A percentile compares a stretch with the other conserved stretches of the same genome.
phyloP scores from a whole-genome alignment of 2,329 filamentous ascomycete genomes.

The Curvularia sp. region DNA sequence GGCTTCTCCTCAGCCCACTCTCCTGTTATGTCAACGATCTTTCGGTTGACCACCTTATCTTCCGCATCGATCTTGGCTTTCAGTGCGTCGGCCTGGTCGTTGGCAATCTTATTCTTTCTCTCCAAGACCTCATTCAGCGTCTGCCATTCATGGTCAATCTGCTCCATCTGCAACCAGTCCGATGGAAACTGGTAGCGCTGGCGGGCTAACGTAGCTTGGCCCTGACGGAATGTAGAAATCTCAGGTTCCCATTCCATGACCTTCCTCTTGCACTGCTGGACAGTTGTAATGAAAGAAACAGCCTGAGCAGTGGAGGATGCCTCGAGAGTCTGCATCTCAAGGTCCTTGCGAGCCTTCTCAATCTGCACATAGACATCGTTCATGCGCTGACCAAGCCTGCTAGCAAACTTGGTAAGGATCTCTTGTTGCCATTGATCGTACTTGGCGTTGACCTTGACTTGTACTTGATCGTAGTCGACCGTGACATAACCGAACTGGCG shows the following conservation, averaged over 20 bases:
- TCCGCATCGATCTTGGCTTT: conserved; percentile 94
- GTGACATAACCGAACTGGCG: conserved; percentile 91
- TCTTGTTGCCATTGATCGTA: conserved; percentile 99
- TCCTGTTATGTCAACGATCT: conserved; percentile 80
- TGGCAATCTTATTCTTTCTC: conserved; percentile 92
- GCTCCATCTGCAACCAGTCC: conserved; percentile 95
- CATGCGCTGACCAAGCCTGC: conserved; percentile 86
- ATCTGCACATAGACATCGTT: conserved; percentile 91
- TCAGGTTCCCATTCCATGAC: conserved; percentile 94
- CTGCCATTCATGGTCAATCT: conserved; percentile 95
- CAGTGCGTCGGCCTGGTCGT: conserved; percentile 93
- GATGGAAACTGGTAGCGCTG: conserved; percentile 92
- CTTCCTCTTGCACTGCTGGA: conserved; percentile 94
- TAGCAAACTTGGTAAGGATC: conserved; percentile 90
- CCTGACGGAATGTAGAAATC: conserved; percentile 93
- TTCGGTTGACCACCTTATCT: conserved; percentile 87
- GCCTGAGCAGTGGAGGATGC: conserved; percentile 95
- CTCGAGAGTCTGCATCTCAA: conserved; percentile 91
- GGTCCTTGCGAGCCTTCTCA: conserved; percentile 84
- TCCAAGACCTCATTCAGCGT: conserved; percentile 89
- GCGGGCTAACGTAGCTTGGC: conserved; percentile 87
- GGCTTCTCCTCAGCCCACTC: conserved; percentile 98
- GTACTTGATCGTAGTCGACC: conserved; percentile 98
- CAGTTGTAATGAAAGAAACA: conserved; percentile 97
- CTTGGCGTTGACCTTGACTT: conserved; percentile 97